phyloP scores from a whole-genome alignment of 129 eudicot species.

The Chrysanthemum makinoi region DNA sequence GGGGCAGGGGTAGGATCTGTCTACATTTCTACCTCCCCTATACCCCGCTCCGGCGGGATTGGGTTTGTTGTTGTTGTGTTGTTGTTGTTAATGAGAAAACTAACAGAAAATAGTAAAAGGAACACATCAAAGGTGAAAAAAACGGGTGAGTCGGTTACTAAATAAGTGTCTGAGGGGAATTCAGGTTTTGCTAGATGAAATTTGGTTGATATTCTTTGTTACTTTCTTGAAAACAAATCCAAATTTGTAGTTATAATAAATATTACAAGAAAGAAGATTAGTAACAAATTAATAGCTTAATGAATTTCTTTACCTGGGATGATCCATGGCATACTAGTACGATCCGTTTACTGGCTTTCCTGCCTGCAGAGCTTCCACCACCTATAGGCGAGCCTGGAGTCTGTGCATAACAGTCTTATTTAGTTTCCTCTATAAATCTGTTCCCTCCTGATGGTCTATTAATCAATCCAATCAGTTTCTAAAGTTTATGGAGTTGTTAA shows the following conservation, averaged over 20 bases:
- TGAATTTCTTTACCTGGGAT: constrained; percentile 46
- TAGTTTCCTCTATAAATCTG: not conserved
- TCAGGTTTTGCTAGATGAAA: not conserved
- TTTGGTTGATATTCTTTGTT: not conserved
- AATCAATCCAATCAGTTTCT: no score
- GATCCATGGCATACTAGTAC: constrained; percentile 85
- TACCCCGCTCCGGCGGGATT: no score
- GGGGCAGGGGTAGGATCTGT: no score
- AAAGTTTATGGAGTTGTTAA: no score
- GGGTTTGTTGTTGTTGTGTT: no score
- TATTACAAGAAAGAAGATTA: not conserved
- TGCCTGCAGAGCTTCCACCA: constrained; percentile 76
- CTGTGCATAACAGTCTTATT: constrained; percentile 37
- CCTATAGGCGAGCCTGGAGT: constrained; percentile 90
- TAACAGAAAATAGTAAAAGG: not conserved
- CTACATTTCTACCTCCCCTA: no score
- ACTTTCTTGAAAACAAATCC: not conserved
- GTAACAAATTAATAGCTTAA: not conserved
- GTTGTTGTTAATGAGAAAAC: not conserved
- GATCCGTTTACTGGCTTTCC: constrained; percentile 68
- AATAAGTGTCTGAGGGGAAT: no score
- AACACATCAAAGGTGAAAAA: no score
- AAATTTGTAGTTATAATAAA: not conserved
- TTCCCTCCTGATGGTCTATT: not conserved
- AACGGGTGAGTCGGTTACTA: no score